Conservation (phyloP, 441 rosid genomes). For the Flueggea neowawraea region DNA sequence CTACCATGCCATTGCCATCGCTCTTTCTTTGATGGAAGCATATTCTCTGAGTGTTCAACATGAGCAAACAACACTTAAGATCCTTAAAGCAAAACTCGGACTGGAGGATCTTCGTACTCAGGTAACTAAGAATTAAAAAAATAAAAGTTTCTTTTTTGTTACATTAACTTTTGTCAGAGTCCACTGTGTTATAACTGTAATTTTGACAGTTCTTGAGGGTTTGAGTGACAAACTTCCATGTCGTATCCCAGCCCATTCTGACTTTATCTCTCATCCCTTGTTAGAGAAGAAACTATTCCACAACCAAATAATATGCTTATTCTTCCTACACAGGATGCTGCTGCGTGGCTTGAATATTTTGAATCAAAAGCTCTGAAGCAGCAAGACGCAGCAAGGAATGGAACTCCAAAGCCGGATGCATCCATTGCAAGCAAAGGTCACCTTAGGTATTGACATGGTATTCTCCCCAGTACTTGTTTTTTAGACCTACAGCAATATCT, state of each 20-base stretch:
- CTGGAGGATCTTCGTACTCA: constrained; percentile 65
- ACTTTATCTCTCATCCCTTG: too few relatives aligned
- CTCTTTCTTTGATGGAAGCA: constrained; percentile 75
- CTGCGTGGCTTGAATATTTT: constrained; percentile 78
- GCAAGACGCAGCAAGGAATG: constrained; percentile 56
- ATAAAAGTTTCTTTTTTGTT: neutral
- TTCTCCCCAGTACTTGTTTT: constrained; percentile 41
- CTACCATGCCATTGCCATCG: constrained; percentile 78
- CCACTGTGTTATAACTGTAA: constrained; percentile 1
- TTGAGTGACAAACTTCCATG: too few relatives aligned
- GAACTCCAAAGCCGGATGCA: constrained; percentile 64
- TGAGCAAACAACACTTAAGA: constrained; percentile 65
- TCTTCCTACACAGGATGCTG: constrained; percentile 54
- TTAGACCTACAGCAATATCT: constrained; percentile 25
- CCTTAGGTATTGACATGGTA: constrained; percentile 67
- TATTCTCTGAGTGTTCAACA: constrained; percentile 68
- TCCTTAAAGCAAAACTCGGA: constrained; percentile 59
- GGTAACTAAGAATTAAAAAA: constrained; percentile 21
- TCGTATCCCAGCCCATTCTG: too few relatives aligned
- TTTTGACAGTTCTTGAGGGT: too few relatives aligned
- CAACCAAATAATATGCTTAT: neutral
- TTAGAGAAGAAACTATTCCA: too few relatives aligned
- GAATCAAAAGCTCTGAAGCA: constrained; percentile 65
- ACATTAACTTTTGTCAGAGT: neutral
- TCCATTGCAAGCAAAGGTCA: constrained; percentile 77